A percentile compares a stretch with the other conserved stretches of the same genome.
Conservation (phyloP, 129 eudicot genomes). For the Flaveria brownii region DNA sequence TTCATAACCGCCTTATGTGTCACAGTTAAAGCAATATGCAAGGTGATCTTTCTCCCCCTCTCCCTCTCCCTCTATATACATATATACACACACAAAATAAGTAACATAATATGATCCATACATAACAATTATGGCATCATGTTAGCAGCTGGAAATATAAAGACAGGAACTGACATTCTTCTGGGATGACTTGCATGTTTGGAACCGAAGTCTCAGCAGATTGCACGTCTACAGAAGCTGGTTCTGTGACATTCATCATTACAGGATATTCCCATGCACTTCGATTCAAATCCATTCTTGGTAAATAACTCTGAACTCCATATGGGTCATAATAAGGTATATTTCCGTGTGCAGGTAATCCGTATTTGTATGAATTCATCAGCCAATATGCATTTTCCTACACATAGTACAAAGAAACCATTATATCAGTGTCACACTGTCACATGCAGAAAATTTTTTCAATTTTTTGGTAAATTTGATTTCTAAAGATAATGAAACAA, state of each 20-base stretch:
- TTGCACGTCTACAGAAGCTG: constrained; percentile 42
- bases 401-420: constrained; percentile 3
- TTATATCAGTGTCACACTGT: neutral
- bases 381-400: constrained; percentile 80
- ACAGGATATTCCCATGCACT: constrained; percentile 86
- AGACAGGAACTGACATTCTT: constrained; percentile 68
- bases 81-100: neutral
- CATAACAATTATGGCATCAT: constrained; percentile 26
- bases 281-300: constrained; percentile 58
- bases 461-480: neutral
- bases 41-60: neutral
- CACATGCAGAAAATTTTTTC: neutral
- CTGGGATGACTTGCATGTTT: constrained; percentile 64
- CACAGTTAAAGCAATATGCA: neutral
- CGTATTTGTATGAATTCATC: constrained; percentile 74
- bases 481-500: constrained; percentile 16
- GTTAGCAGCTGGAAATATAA: constrained; percentile 27
- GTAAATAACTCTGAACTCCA: constrained; percentile 46
- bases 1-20: neutral
- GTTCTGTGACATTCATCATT: constrained; percentile 57
- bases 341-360: constrained; percentile 52
- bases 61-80: neutral
- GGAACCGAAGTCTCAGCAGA: constrained; percentile 52
- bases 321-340: constrained; percentile 69
- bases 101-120: constrained; percentile 26